Base-by-base conservation (phyloP, 257 asterid genomes). In the Coffea canephora region DNA sequence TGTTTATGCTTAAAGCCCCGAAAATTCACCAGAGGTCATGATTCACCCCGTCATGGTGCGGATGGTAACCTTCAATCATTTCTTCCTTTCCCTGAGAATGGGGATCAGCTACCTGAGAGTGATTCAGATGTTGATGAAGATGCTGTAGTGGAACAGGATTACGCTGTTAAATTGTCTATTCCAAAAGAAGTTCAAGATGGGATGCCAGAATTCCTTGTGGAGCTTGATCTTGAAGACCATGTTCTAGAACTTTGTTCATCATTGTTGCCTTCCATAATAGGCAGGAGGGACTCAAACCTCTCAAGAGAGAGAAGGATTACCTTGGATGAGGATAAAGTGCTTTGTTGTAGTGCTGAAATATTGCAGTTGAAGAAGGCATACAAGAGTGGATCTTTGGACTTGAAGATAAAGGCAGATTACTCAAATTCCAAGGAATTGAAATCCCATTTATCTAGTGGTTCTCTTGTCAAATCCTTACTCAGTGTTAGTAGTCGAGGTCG, bases 1-100 rank as follows among this genome's bases (percentile, higher is more conserved):
- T 96, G 99, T 83, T 97, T 90, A 87, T 94, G 99, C 89, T 86
- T 96, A 88, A 94, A 96, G 84, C 98, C 99, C 83, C 92, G 99
- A 80, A 92, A 94, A 81, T 89, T 88, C 83, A 84, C 91, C 82
- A 97, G 97, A 80, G 86, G 89, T 80, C 90, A 80, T 79, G 85
- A 70, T 82, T 88, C 89, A 77, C 88, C 97, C 48, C 71, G 81
- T 84, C 93, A 90, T 5, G 78, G 86, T 84, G 73, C 91, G 77
- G 88, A 91, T 77, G 89, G 91, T 81, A 88, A 88, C 87, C 90
- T 94, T 78, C 95, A 89, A 81, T 83, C 98, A 72, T 91, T 96
- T 80, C 87, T 94, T 68, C 91, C 97, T 76, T 93, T 89, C 85
- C 65, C 99, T 49, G 98, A 94, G 71, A 89, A 84, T 82, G 86